Conservation (phyloP, 148 eudicot species). For the Mesembryanthemum crystallinum region DNA sequence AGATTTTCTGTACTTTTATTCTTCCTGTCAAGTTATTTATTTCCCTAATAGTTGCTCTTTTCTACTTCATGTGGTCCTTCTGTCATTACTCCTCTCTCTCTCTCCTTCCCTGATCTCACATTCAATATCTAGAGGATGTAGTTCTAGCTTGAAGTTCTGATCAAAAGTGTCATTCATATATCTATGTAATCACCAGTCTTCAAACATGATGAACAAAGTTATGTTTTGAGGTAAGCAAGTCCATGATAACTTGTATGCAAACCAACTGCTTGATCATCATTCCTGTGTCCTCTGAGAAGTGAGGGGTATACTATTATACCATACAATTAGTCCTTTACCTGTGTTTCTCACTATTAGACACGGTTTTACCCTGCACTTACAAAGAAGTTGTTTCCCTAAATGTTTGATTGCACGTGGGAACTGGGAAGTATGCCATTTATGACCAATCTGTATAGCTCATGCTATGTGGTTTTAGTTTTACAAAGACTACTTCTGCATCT, state of each 20-base stretch:
- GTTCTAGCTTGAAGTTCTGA: not conserved
- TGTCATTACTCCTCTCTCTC: not conserved
- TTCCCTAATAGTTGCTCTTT: not conserved
- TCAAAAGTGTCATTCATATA: not conserved
- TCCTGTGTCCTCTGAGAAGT: not conserved
- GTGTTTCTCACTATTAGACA: not conserved
- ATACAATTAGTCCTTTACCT: not conserved
- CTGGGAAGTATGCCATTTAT: conserved; percentile 3
- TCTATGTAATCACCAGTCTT: not conserved
- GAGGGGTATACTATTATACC: too few relatives aligned
- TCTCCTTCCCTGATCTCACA: not conserved
- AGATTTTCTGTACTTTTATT: too few relatives aligned
- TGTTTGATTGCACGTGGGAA: not conserved
- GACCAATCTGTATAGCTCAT: not conserved
- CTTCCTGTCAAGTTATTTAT: not conserved
- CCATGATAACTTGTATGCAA: not conserved
- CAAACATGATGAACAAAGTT: not conserved
- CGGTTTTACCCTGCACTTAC: not conserved
- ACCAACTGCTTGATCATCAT: conserved; percentile 1
- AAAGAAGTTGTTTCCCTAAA: not conserved
- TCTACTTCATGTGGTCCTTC: not conserved
- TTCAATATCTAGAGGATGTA: not conserved
- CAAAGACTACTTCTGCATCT: not conserved
- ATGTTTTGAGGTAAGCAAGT: not conserved
- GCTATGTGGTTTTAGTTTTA: not conserved